These are phyloP conservation scores for Coprinellus aureogranulatus DNA, from an alignment of 768 basidiomycete genomes.

Conservation along the genomic window DNA sequence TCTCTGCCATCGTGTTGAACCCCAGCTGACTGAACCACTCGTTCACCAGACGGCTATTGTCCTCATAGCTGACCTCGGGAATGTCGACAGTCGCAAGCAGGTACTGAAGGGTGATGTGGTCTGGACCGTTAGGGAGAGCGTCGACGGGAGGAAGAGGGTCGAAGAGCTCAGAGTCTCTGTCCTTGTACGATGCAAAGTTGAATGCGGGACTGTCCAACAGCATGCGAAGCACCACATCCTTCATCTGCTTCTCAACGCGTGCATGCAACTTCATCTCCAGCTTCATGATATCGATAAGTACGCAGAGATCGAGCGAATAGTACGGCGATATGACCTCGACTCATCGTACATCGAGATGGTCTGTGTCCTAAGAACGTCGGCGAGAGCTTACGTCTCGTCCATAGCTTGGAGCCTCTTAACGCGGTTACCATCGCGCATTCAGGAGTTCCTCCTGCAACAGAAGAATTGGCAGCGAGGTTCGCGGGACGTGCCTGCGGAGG, in stretches of 20 bases:
- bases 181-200: constrained; percentile 23
- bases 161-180: constrained; percentile 15
- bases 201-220: constrained; percentile 29
- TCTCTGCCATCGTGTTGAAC: not conserved
- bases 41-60: constrained; percentile 26
- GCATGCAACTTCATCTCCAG: constrained; percentile 14
- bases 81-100: constrained; percentile 34
- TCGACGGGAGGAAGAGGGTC: constrained; percentile 18
- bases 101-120: constrained; percentile 29
- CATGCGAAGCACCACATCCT: constrained; percentile 22
- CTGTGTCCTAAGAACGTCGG: too few species aligned
- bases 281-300: constrained; percentile 23
- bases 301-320: too few species aligned
- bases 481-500: too few species aligned
- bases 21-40: constrained; percentile 29
- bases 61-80: constrained; percentile 40
- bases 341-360: too few species aligned
- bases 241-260: constrained; percentile 8
- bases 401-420: too few species aligned
- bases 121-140: constrained; percentile 22
- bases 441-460: too few species aligned
- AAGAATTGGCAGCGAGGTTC: too few species aligned
- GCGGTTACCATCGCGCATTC: too few species aligned
- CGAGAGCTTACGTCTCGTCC: too few species aligned
- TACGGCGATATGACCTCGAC: too few species aligned